A percentile compares a stretch with the other conserved stretches of the same genome.
Evolutionary conservation across 2,329 filamentous ascomycete genomes (phyloP).

Genomic region (Lojkania enalia): DNA sequence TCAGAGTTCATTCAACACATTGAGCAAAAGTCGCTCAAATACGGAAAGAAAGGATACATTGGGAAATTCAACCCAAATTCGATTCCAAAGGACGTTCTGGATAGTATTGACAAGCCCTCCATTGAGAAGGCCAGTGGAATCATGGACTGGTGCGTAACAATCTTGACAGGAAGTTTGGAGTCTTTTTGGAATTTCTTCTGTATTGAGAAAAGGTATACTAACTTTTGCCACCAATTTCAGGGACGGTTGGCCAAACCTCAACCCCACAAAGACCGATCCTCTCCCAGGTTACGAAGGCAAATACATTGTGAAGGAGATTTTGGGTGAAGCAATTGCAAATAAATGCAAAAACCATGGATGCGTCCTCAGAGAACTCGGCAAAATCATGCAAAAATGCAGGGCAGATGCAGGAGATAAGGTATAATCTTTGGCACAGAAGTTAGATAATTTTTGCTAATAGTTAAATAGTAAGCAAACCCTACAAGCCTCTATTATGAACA

Average conservation of each 20-base stretch:
- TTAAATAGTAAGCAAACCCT: too few relatives aligned
- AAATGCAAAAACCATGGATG: neutral
- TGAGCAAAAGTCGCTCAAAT: neutral
- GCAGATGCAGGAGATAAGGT: neutral
- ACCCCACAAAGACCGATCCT: neutral
- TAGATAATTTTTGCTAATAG: too few relatives aligned
- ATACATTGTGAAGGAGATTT: neutral
- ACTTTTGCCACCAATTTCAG: too few relatives aligned
- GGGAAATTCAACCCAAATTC: neutral
- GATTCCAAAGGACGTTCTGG: too few relatives aligned
- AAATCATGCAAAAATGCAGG: neutral
- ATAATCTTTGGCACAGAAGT: too few relatives aligned
- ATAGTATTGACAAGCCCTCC: neutral
- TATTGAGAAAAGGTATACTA: too few relatives aligned
- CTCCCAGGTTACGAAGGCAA: neutral
- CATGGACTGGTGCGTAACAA: neutral
- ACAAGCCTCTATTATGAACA: too few relatives aligned
- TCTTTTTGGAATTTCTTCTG: neutral
- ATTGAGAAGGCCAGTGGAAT: neutral
- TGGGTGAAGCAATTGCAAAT: neutral
- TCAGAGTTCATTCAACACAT: neutral
- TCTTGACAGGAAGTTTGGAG: too few relatives aligned
- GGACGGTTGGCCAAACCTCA: too few relatives aligned
- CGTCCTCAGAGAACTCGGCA: neutral
- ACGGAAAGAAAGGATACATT: neutral